Percentiles rank a stretch among this genome's conserved stretches.
Conservation (phyloP, 176 grass and related monocot species). For the Pharus latifolius region DNA sequence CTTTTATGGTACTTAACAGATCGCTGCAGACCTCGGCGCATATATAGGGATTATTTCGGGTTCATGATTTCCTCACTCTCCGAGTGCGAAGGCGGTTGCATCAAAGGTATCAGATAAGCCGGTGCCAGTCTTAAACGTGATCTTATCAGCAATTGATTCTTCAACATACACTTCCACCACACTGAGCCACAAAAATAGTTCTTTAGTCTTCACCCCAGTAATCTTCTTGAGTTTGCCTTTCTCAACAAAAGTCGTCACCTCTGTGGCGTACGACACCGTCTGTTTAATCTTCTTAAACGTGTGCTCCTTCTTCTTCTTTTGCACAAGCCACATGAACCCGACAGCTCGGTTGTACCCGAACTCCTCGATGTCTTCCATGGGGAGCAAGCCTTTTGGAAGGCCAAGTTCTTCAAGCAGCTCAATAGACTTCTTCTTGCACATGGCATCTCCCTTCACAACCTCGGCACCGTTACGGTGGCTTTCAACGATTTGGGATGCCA, state of each 20-base stretch:
- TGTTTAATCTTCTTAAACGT: constrained; percentile 25
- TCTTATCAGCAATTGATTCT: background rate
- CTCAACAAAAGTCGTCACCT: background rate
- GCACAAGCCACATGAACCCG: constrained; percentile 9
- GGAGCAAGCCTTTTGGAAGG: constrained; percentile 11
- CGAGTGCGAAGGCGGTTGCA: too few species aligned
- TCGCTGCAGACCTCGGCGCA: too few species aligned
- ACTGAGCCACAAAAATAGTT: constrained; percentile 15
- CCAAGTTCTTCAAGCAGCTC: background rate
- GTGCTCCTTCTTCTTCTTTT: constrained; percentile 33
- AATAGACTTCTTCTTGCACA: background rate
- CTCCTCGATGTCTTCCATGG: constrained; percentile 3
- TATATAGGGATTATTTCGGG: too few species aligned
- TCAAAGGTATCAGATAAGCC: background rate
- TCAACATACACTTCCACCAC: constrained; percentile 10
- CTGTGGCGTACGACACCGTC: constrained; percentile 1
- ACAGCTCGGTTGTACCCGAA: background rate
- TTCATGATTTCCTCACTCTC: too few species aligned
- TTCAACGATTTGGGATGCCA: background rate
- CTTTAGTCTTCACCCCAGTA: constrained; percentile 11
- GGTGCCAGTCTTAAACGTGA: constrained; percentile 19
- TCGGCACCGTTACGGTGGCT: background rate
- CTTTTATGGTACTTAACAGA: too few species aligned
- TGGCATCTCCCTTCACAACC: background rate
- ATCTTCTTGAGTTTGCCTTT: constrained; percentile 19